Evolutionary conservation across 2,329 filamentous ascomycete genomes (phyloP), one percentile per base, ranked within the genome.

Genomic region (Cercospora brassicicola): DNA sequence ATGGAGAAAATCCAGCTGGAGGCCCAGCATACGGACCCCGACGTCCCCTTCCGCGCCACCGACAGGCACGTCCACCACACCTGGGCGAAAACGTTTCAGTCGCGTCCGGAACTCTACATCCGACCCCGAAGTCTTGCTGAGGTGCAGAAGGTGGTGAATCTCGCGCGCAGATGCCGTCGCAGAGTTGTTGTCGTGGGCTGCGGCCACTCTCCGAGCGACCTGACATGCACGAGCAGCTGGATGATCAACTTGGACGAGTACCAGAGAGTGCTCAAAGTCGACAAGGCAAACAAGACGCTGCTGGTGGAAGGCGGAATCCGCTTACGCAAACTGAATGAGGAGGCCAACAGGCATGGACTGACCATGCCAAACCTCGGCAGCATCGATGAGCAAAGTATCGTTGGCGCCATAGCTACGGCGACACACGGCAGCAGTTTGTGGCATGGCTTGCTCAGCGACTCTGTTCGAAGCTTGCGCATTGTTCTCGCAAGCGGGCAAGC

Each of bases 171-270:
- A 81, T 95, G 91, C 80, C 89, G 93, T 51, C 89, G 92, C 57
- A 90, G 93, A 68, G 82, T 99, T 67, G 91, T 94, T 39, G 91
- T 91, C 5, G 90, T 94, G n/a, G 94, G 95, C 68, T 94, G 91
- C 75, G 93, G 90, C 65, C 94, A 99, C 82, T 97, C 94, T 64
- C 95, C 94, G 7, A 96, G 91, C 71, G 91, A 94, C 76, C 82
- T 99, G 53, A 98, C 94, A 4, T 96, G 93, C 81, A 96, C 94
- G 4, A 95, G 92, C 15, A 92, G 91, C 71, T 98, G 95, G 95
- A 89, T 97, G 77, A 84, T 98, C 73, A 98, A 97, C 79, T 87
- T 99, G 69, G 95, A 99, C 83, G 86, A 91, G 71, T 92, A 92
- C 81, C 88, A 88, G 77, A 84, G 86, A 64, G 86, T 98, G 31